Percentiles rank a stretch among this genome's conserved stretches.
Conservation (phyloP, 192 early-diverging fungal species). For the Gaertneriomyces semiglobifer region DNA sequence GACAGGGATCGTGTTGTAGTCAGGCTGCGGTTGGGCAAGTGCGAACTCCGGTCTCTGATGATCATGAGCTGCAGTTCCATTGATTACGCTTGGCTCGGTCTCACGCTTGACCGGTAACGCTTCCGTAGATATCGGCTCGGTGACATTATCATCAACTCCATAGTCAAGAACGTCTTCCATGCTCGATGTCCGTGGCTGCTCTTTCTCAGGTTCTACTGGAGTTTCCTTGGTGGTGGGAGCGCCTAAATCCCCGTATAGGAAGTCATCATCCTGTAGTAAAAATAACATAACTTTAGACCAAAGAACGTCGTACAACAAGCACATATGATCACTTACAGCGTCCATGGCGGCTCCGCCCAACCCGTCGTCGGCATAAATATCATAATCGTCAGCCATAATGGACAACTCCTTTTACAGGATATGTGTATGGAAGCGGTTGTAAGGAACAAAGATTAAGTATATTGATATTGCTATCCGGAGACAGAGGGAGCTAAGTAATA, state of each 20-base stretch:
- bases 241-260: constrained; percentile 21
- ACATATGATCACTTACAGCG: too few species aligned
- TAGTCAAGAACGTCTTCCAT: constrained; percentile 18
- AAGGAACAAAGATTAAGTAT: too few species aligned
- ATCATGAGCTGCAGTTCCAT: background rate
- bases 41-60: background rate
- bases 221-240: background rate
- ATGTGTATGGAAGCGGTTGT: too few species aligned
- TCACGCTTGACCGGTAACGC: too few species aligned
- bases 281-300: too few species aligned
- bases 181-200: constrained; percentile 12
- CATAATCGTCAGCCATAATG: constrained; percentile 25
- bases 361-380: constrained; percentile 32
- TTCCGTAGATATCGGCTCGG: background rate
- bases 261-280: constrained; percentile 10
- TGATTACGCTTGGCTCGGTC: too few species aligned
- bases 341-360: background rate
- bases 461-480: too few species aligned
- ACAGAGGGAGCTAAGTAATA: too few species aligned
- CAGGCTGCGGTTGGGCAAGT: background rate
- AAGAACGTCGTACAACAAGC: too few species aligned
- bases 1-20: background rate
- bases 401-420: too few species aligned
- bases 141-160: constrained; percentile 14
- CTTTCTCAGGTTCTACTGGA: background rate